Base-by-base conservation (phyloP, 192 early-diverging fungal genomes). In the Thamnidium elegans region DNA sequence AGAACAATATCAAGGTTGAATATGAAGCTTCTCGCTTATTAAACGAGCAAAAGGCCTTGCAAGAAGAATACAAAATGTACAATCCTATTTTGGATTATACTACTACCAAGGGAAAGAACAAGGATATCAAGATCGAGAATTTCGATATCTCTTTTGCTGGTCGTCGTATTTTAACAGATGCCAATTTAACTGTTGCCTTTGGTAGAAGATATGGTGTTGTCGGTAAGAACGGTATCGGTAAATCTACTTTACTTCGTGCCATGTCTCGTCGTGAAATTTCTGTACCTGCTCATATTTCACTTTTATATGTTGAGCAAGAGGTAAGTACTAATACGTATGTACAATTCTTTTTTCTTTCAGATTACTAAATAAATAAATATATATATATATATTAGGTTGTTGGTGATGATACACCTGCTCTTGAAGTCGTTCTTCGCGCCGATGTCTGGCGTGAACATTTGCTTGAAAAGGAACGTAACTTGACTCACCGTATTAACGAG, bases 301-400 rank as follows among this genome's bases (percentile, higher is more conserved):
- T 99, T 65, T 77, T 98, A 63, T 93, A 98, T 81, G 97, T 99
- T 47, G 97, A 99, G 70, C 97, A 99, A 71, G 97, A 99, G 77
- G 89, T 88, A 79, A 68, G 9, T 44, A 46, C 67, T 43, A n/a
- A n/a, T n/a, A n/a, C n/a, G n/a, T n/a, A n/a, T n/a, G n/a, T n/a
- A n/a, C n/a, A n/a, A n/a, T n/a, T n/a, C n/a, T n/a, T n/a, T n/a
- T n/a, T n/a, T n/a, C n/a, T n/a, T n/a, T n/a, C n/a, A n/a, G n/a
- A n/a, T n/a, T n/a, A n/a, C n/a, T n/a, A n/a, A n/a, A n/a, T n/a
- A n/a, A 39, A 68, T 23, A 48, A 1, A 8, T 50, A 30, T 2
- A 55, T 62, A 15, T n/a, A n/a, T n/a, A 30, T 7, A 7, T 21
- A 36, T 7, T 73, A 91, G 89, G 94, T 99, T 82, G 77, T 78